Evolutionary conservation across 306 rosid species (phyloP).

Genomic region (Phaseolus lunatus): DNA sequence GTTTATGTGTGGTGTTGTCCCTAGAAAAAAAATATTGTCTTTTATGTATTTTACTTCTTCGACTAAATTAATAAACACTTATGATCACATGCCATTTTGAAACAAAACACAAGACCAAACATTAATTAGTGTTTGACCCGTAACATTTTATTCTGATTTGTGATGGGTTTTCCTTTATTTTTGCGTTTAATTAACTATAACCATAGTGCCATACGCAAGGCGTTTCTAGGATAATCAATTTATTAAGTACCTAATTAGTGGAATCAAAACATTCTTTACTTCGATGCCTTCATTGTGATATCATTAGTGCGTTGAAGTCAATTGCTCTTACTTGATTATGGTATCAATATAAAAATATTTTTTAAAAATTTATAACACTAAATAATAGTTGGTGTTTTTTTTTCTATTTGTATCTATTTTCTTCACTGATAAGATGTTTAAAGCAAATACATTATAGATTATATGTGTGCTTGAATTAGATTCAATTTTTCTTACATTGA

Average conservation of each 20-base stretch:
- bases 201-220: conserved; percentile 36
- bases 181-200: conserved; percentile 39
- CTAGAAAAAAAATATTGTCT: neutral
- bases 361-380: too few species aligned
- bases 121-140: conserved; percentile 51
- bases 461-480: too few species aligned
- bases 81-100: conserved; percentile 12
- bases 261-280: conserved; percentile 40
- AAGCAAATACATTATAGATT: too few species aligned
- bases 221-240: neutral
- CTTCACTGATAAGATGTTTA: too few species aligned
- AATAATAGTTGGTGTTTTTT: too few species aligned
- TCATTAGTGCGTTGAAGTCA: conserved; percentile 31
- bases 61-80: neutral
- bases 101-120: conserved; percentile 16
- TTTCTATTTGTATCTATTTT: too few species aligned
- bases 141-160: conserved; percentile 1
- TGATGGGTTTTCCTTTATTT: conserved; percentile 19
- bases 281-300: neutral
- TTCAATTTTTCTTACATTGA: too few species aligned
- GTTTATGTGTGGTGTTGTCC: neutral
- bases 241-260: conserved; percentile 8
- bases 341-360: too few species aligned
- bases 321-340: neutral
- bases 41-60: conserved; percentile 17